Conservation (phyloP, 169 alveolate genomes). For the Plasmodium yoelii region DNA sequence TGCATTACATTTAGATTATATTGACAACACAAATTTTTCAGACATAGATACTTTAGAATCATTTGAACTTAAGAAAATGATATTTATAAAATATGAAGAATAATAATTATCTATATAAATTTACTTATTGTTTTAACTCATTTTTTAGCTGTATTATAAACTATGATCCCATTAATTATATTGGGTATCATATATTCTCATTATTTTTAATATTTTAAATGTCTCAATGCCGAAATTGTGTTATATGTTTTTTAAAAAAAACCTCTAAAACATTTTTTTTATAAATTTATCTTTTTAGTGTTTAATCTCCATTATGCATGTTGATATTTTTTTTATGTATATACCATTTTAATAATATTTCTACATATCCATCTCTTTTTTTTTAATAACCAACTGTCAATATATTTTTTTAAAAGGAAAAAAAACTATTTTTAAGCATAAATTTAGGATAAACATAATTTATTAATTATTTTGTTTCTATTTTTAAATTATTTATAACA, state of each 20-base stretch:
- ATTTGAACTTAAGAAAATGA: conserved; percentile 53
- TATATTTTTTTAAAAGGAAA: too few species aligned
- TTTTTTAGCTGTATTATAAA: not conserved
- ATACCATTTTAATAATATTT: not conserved
- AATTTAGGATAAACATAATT: too few species aligned
- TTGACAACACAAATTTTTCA: conserved; percentile 63
- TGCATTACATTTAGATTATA: conserved; percentile 68
- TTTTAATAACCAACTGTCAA: too few species aligned
- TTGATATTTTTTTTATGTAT: not conserved
- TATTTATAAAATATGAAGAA: conserved; percentile 54
- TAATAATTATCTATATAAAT: not conserved
- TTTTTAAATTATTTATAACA: too few species aligned
- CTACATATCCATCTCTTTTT: too few species aligned
- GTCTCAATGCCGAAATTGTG: not conserved
- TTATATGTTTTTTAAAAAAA: not conserved
- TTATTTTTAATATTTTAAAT: conserved; percentile 7
- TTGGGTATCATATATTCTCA: not conserved
- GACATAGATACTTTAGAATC: conserved; percentile 49
- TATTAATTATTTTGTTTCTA: too few species aligned
- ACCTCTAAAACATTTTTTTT: not conserved
- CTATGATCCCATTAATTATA: not conserved
- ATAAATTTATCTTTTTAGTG: not conserved
- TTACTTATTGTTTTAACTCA: not conserved
- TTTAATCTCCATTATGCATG: not conserved
- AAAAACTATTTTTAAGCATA: too few species aligned